These are phyloP conservation scores for Daldinia caldariorum DNA, from an alignment of 495 filamentous ascomycete genomes.

Conservation along the genomic window DNA sequence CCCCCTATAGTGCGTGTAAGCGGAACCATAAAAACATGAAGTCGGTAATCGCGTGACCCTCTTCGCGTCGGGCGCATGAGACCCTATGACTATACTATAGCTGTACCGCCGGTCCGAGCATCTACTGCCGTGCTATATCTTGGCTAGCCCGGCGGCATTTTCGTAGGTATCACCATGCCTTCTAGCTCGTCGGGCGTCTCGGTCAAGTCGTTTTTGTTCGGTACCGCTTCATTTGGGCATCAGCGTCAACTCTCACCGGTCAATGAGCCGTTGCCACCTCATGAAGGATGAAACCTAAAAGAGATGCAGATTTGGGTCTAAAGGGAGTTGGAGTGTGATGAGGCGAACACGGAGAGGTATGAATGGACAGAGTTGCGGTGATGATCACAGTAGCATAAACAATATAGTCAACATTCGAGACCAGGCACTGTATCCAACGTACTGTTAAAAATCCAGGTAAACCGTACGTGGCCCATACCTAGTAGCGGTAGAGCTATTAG, in stretches of 20 bases:
- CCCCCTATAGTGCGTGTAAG: constrained; percentile 24
- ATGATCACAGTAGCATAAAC: constrained; percentile 25
- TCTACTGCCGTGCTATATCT: constrained; percentile 21
- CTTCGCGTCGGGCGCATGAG: constrained; percentile 21
- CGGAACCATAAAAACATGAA: constrained; percentile 21
- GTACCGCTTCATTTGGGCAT: constrained; percentile 34
- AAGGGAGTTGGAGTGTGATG: constrained; percentile 22
- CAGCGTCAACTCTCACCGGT: constrained; percentile 38
- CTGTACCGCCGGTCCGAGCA: constrained; percentile 9
- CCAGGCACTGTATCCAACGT: constrained; percentile 12
- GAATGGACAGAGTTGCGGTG: constrained; percentile 14
- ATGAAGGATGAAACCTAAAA: constrained; percentile 34
- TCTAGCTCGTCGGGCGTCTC: constrained; percentile 21
- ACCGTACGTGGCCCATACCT: constrained; percentile 11
- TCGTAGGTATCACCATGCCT: constrained; percentile 10
- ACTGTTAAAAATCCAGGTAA: constrained; percentile 9
- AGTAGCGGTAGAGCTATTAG: constrained; percentile 7
- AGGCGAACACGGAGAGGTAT: constrained; percentile 23
- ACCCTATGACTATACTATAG: constrained; percentile 33
- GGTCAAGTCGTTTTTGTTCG: constrained; percentile 7
- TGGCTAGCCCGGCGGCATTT: constrained; percentile 8
- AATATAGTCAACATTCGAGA: constrained; percentile 1
- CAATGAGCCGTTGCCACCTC: constrained; percentile 21
- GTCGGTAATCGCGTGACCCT: constrained; percentile 36
- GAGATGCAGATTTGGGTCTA: constrained; percentile 22